A percentile compares a stretch with the other conserved stretches of the same genome.
These are phyloP conservation scores for Rhododendron williamsianum DNA, from an alignment of 148 eudicot genomes.

Conservation along the genomic window DNA sequence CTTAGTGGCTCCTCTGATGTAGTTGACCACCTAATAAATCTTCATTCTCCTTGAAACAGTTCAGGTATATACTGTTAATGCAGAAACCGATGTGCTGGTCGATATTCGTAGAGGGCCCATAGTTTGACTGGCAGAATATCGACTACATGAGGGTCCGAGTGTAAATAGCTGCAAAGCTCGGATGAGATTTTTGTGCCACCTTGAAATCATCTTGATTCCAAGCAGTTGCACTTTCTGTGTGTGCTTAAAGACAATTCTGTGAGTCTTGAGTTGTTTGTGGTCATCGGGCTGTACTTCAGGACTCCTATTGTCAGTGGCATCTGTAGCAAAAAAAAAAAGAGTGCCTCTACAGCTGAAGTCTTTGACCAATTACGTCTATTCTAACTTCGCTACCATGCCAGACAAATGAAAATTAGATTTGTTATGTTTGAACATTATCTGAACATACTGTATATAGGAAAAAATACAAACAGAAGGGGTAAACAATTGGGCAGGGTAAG, in stretches of 20 bases:
- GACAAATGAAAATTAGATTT: neutral
- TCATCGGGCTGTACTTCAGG: neutral
- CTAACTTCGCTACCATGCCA: neutral
- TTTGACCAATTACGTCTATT: neutral
- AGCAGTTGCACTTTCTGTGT: neutral
- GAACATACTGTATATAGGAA: neutral
- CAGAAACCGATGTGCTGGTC: neutral
- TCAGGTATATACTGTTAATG: neutral
- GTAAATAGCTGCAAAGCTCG: neutral
- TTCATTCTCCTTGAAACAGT: conserved; percentile 47
- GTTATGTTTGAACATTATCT: neutral
- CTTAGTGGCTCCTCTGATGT: conserved; percentile 50
- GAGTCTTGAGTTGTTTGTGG: neutral
- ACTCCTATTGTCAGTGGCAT: neutral
- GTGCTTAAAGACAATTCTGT: neutral
- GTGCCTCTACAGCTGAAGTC: neutral
- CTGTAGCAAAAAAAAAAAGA: neutral
- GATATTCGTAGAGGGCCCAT: neutral
- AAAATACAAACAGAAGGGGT: neutral
- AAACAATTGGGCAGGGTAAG: neutral
- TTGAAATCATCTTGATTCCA: neutral
- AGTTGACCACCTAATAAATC: conserved; percentile 55
- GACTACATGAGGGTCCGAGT: neutral
- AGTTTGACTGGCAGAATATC: neutral
- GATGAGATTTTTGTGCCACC: neutral